Conservation (phyloP, 495 filamentous ascomycete genomes). For the Annulohypoxylon nitens region DNA sequence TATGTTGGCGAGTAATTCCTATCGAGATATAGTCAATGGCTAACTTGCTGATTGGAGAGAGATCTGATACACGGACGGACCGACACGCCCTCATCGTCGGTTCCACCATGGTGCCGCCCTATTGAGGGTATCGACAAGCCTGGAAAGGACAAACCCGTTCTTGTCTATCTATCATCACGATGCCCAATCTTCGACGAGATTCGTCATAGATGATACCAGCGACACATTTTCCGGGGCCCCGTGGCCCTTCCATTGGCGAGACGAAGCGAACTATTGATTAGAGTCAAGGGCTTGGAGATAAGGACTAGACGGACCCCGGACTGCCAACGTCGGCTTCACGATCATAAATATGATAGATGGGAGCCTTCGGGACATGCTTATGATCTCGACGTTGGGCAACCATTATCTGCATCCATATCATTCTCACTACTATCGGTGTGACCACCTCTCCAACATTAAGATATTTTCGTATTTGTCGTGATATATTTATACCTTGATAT, state of each 20-base stretch:
- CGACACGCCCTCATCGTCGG: constrained; percentile 34
- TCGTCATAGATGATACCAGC: constrained; percentile 40
- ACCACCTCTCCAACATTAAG: constrained; percentile 9
- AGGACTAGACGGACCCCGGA: constrained; percentile 20
- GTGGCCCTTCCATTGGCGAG: constrained; percentile 38
- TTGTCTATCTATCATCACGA: constrained; percentile 44
- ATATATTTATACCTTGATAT: constrained; percentile 15
- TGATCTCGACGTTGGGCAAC: constrained; percentile 10
- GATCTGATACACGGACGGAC: constrained; percentile 28
- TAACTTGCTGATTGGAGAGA: constrained; percentile 39
- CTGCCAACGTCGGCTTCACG: constrained; percentile 27
- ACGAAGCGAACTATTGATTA: constrained; percentile 27
- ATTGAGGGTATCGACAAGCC: constrained; percentile 25
- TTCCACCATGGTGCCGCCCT: constrained; percentile 43
- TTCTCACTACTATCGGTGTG: background rate
- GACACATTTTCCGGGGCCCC: constrained; percentile 30
- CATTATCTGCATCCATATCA: background rate
- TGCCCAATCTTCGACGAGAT: constrained; percentile 37
- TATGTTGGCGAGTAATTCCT: constrained; percentile 31
- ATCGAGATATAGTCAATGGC: constrained; percentile 37
- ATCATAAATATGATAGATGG: constrained; percentile 48
- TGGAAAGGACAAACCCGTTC: constrained; percentile 30
- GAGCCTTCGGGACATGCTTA: constrained; percentile 7
- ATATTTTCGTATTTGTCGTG: constrained; percentile 1
- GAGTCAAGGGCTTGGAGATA: constrained; percentile 33